These are phyloP conservation scores for Microdochium trichocladiopsis DNA, from an alignment of 2,329 filamentous ascomycete species.

Conservation along the genomic window DNA sequence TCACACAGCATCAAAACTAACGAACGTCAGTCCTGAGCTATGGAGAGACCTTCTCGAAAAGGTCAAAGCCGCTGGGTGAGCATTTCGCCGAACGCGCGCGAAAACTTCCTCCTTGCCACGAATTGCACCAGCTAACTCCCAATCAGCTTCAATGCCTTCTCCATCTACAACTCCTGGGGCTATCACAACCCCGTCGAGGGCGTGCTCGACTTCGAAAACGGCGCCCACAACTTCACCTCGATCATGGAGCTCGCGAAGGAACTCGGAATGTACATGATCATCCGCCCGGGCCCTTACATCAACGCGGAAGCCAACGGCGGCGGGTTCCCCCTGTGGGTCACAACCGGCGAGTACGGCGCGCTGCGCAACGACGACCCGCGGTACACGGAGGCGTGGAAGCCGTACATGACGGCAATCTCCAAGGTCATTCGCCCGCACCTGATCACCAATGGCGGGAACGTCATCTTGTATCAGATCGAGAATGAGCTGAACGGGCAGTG, in stretches of 20 bases:
- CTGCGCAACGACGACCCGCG: slow-evolving; percentile 32
- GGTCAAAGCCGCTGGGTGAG: slow-evolving; percentile 30
- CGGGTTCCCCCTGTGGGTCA: slow-evolving; percentile 70
- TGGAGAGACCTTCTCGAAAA: slow-evolving; percentile 35
- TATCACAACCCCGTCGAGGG: slow-evolving; percentile 68
- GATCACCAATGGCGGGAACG: slow-evolving; percentile 75
- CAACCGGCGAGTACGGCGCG: neutral
- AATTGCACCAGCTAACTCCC: slow-evolving; percentile 39
- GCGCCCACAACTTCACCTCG: slow-evolving; percentile 63
- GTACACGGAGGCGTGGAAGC: slow-evolving; percentile 45
- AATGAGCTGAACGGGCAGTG: slow-evolving; percentile 56
- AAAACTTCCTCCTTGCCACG: neutral
- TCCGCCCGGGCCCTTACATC: slow-evolving; percentile 64
- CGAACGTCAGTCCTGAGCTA: slow-evolving; percentile 20
- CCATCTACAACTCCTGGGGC: slow-evolving; percentile 76
- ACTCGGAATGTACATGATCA: slow-evolving; percentile 71
- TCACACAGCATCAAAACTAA: neutral
- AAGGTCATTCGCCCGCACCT: slow-evolving; percentile 65
- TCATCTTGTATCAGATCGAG: slow-evolving; percentile 74
- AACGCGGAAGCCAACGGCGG: slow-evolving; percentile 68
- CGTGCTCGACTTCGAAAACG: slow-evolving; percentile 53
- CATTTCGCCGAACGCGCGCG: rapidly evolving
- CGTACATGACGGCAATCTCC: slow-evolving; percentile 55
- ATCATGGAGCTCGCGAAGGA: slow-evolving; percentile 71
- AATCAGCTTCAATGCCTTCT: slow-evolving; percentile 71